These are phyloP conservation scores for Microascus cirrosus DNA, from an alignment of 2,329 filamentous ascomycete genomes.

Conservation along the genomic window DNA sequence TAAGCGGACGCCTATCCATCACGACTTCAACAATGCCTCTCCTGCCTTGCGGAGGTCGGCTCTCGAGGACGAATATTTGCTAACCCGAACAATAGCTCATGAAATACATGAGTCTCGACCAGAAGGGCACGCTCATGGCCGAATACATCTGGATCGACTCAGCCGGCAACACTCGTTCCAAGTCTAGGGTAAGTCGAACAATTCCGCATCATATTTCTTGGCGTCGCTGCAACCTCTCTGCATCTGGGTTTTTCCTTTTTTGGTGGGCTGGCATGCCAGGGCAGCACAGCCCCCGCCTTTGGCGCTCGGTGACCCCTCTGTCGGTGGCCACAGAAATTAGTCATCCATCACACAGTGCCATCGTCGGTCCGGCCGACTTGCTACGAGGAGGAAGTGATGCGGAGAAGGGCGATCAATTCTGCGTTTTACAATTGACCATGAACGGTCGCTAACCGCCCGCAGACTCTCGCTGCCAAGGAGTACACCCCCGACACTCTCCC, in stretches of 20 bases:
- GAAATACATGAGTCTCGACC: conserved; percentile 86
- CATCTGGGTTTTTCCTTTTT: neutral
- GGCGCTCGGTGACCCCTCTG: neutral
- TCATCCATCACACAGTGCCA: neutral
- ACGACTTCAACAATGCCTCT: neutral
- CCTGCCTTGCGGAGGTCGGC: neutral
- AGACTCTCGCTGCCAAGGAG: conserved; percentile 39
- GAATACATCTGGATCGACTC: conserved; percentile 97
- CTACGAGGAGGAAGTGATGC: neutral
- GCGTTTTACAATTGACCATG: neutral
- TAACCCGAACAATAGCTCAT: conserved; percentile 49
- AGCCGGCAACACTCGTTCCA: conserved; percentile 74
- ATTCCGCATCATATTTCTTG: conserved; percentile 10
- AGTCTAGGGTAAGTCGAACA: conserved; percentile 74
- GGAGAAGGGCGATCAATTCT: neutral
- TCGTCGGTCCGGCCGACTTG: neutral
- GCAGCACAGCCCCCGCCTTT: neutral
- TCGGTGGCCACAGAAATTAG: neutral
- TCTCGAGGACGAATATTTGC: neutral
- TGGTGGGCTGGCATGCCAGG: neutral
- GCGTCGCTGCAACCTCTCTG: neutral
- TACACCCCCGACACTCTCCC: conserved; percentile 41
- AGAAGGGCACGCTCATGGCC: conserved; percentile 80
- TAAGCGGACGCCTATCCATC: neutral
- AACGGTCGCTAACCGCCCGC: neutral